These are phyloP conservation scores for Sextonia rubra DNA, from an alignment of 164 flowering plant genomes.

Conservation along the genomic window DNA sequence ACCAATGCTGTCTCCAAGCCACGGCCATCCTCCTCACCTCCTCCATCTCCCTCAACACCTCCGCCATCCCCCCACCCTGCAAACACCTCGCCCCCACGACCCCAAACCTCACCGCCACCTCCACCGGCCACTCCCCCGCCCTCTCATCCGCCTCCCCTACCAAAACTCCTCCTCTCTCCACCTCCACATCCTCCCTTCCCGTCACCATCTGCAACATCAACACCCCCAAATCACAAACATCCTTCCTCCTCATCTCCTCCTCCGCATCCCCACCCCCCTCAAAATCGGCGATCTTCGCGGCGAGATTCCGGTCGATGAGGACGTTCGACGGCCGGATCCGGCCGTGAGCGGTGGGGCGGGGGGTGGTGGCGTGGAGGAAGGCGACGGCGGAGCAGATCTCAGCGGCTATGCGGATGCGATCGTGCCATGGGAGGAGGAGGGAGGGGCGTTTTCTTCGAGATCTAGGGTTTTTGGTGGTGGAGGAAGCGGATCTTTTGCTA, in stretches of 20 bases:
- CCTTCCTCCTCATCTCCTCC: conserved; percentile 18
- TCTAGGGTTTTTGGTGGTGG: not conserved
- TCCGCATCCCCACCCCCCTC: conserved; percentile 4
- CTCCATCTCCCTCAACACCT: conserved; percentile 28
- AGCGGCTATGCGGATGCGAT: conserved; percentile 47
- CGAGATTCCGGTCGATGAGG: conserved; percentile 49
- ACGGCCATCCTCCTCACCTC: conserved; percentile 34
- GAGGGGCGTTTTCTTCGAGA: conserved; percentile 1
- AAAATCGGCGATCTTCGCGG: conserved; percentile 42
- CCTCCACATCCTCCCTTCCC: conserved; percentile 37
- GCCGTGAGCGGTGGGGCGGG: conserved; percentile 46
- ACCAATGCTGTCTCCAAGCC: conserved; percentile 13
- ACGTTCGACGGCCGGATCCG: conserved; percentile 42
- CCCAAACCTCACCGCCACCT: conserved; percentile 42
- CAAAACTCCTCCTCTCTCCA: conserved; percentile 23
- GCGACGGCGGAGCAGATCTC: conserved; percentile 43
- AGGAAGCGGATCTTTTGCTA: not conserved
- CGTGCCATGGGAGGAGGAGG: conserved; percentile 40
- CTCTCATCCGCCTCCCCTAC: conserved; percentile 31
- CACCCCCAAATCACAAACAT: conserved; percentile 44
- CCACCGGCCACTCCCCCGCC: conserved; percentile 62
- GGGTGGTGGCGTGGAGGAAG: conserved; percentile 49
- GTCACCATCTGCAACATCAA: conserved; percentile 52
- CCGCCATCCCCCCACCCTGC: conserved; percentile 10
- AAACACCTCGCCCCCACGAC: conserved; percentile 39